Base-by-base conservation (phyloP, 1,284 basidiomycete species). In the Tausonia pullulans region DNA sequence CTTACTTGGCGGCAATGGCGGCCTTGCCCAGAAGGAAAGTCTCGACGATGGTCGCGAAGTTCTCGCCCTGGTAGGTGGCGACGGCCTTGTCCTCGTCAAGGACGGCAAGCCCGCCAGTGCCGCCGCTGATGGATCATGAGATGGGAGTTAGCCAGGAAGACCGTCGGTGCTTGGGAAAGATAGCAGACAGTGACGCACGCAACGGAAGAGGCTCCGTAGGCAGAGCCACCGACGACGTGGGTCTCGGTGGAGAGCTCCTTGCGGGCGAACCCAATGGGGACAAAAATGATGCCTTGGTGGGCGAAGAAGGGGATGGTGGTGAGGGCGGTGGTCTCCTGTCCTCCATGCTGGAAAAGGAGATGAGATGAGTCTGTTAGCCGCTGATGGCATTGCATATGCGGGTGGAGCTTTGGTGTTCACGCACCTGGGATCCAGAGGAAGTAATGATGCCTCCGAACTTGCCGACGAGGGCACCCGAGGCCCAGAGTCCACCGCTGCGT, bases 391-490 rank as follows among this genome's bases (percentile, higher is more conserved):
- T 27, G 27, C 27, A 27, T 27, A 27, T 27, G 27, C 27, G 27
- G 27, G 27, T 27, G 27, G 27, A 27, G 27, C 27, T 27, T 27
- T 27, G 27, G 27, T 27, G 27, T 54, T 27, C 27, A 27, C 27
- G 27, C 27, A 27, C 27, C 27, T 53, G 50, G 39, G 61, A 39
- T 45, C 11, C 27, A 53, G 27, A 44, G 3, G 16, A 56, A 16
- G 87, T 81, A 76, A 90, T 89, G 62, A 85, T 76, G 61, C 82
- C 80, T 5, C 81, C 90, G 62, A 79, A 88, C 79, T 96, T 97
- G 72, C 88, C 90, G 60, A 81, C 76, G 60, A 95, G 83, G 0
- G 79, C 82, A 62, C 88, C 88, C 9, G 72, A 68, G 11, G 79
- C 81, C 92, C 92, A 97, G 27, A 63, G 48, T 7, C 62, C 63